A percentile compares a stretch with the other conserved stretches of the same genome.
Evolutionary conservation across 1,284 basidiomycete genomes (phyloP).

Genomic region (Microbotryomycetes sp.): DNA sequence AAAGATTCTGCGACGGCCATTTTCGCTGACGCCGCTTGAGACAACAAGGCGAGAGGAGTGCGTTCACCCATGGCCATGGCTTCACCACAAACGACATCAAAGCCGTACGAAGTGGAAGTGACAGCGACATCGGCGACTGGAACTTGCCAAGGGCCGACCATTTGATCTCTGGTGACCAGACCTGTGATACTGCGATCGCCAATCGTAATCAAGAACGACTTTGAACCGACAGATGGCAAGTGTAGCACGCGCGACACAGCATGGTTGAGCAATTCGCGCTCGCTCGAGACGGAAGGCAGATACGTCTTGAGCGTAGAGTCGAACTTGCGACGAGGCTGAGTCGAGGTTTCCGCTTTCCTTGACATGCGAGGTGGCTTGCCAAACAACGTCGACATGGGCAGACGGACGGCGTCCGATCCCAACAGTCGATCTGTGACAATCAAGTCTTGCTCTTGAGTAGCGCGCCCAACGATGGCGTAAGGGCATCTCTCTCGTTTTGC

Average conservation of each 20-base stretch:
- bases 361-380: conserved; percentile 94
- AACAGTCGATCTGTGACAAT: conserved; percentile 84
- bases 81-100: conserved; percentile 72
- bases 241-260: conserved; percentile 78
- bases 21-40: conserved; percentile 79
- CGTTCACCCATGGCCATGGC: conserved; percentile 98
- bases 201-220: conserved; percentile 97
- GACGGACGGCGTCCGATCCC: conserved; percentile 70
- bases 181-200: conserved; percentile 93
- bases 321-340: conserved; percentile 55
- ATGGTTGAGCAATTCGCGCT: conserved; percentile 47
- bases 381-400: conserved; percentile 93
- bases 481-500: conserved; percentile 87
- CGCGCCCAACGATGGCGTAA: conserved; percentile 81
- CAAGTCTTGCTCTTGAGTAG: conserved; percentile 68
- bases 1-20: conserved; percentile 95
- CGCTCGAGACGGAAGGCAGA: conserved; percentile 47
- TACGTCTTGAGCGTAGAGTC: conserved; percentile 66
- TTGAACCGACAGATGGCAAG: conserved; percentile 87
- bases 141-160: conserved; percentile 98
- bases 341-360: conserved; percentile 59
- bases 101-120: conserved; percentile 89
- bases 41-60: conserved; percentile 82
- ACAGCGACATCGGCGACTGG: conserved; percentile 97
- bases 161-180: conserved; percentile 91